These are phyloP conservation scores for Drosera capensis DNA, from an alignment of 148 eudicot species.

Conservation along the genomic window DNA sequence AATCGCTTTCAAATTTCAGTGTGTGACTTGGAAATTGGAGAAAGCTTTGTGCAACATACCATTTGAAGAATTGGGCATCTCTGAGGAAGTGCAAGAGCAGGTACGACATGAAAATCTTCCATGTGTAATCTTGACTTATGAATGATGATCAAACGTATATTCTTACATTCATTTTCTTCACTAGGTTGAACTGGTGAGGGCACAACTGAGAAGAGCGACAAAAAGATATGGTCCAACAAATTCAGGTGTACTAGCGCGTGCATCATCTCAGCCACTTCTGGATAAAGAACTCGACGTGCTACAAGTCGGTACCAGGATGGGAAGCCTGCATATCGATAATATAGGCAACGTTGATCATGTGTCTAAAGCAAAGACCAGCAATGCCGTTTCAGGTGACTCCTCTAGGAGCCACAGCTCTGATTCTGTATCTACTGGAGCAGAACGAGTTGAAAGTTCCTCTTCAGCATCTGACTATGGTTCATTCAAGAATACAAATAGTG, in stretches of 20 bases:
- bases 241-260: constrained; percentile 34
- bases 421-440: constrained; percentile 10
- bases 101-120: constrained; percentile 16
- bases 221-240: constrained; percentile 55
- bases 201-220: constrained; percentile 67
- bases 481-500: constrained; percentile 4
- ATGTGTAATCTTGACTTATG: background rate
- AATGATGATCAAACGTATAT: constrained; percentile 1
- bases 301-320: constrained; percentile 29
- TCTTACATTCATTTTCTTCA: constrained; percentile 5
- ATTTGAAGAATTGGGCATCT: constrained; percentile 52
- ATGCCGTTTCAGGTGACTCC: constrained; percentile 13
- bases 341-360: constrained; percentile 51
- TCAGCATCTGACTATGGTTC: constrained; percentile 14
- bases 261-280: constrained; percentile 60
- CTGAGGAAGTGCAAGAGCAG: constrained; percentile 97
- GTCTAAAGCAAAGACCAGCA: constrained; percentile 22
- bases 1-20: constrained; percentile 70
- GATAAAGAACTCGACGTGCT: constrained; percentile 36
- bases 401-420: constrained; percentile 12
- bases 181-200: constrained; percentile 83
- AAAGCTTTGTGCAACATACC: constrained; percentile 60
- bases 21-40: constrained; percentile 85
- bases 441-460: constrained; percentile 13
- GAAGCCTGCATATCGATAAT: constrained; percentile 56